phyloP scores from a whole-genome alignment of 352 stramenopile genomes.

The Pythium vanterpoolii region DNA sequence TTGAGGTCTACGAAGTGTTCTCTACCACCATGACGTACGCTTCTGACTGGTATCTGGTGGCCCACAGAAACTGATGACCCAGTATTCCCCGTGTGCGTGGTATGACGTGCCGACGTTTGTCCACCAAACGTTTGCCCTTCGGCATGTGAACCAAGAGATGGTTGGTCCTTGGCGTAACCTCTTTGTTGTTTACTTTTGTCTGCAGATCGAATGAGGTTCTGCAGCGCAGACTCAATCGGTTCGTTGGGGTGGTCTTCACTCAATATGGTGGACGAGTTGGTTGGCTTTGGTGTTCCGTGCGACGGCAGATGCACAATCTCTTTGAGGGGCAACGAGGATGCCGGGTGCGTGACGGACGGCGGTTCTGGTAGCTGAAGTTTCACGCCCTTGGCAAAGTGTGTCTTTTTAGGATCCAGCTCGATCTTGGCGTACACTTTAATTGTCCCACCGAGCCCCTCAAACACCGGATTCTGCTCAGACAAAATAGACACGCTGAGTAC shows the following conservation, averaged over 20 bases:
- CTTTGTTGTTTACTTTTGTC: neutral
- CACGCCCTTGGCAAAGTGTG: constrained; percentile 45
- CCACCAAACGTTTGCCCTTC: neutral
- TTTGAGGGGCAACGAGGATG: neutral
- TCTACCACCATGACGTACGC: neutral
- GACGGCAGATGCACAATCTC: neutral
- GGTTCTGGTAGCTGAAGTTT: constrained; percentile 22
- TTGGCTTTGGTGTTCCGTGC: neutral
- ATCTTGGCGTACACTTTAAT: constrained; percentile 42
- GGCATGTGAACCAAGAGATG: neutral
- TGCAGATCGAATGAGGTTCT: constrained; percentile 8
- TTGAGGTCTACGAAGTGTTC: neutral
- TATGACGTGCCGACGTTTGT: neutral
- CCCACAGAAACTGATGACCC: neutral
- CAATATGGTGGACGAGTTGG: neutral
- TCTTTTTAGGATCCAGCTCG: constrained; percentile 38
- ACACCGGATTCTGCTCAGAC: constrained; percentile 20
- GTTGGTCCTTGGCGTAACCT: neutral
- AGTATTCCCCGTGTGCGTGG: neutral
- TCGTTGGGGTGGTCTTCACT: constrained; percentile 19
- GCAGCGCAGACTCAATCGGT: constrained; percentile 16
- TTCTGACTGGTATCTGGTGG: neutral
- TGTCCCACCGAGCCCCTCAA: constrained; percentile 34
- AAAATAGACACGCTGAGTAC: neutral
- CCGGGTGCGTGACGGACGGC: neutral